Conservation (phyloP, 2,329 filamentous ascomycete genomes). For the Cryphonectria naterciae region DNA sequence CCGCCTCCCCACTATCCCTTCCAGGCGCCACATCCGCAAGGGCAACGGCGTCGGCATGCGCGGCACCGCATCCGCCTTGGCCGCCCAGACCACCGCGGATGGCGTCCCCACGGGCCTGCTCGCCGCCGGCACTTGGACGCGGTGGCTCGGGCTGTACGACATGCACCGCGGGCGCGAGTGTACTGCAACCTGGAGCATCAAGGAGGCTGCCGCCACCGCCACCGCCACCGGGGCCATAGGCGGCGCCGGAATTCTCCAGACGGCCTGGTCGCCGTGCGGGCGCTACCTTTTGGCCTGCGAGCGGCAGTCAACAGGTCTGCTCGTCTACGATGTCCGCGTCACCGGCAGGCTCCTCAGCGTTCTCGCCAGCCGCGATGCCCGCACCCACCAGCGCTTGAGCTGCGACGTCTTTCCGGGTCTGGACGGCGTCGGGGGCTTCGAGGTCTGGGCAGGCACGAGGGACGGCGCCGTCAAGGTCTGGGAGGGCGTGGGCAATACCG, state of each 20-base stretch:
- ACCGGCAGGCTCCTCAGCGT: slow-evolving; percentile 60
- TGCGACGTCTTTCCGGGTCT: slow-evolving; percentile 57
- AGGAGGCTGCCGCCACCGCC: slow-evolving; percentile 54
- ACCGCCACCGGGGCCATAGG: slow-evolving; percentile 48
- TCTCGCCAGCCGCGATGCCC: slow-evolving; percentile 53
- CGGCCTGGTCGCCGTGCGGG: slow-evolving; percentile 65
- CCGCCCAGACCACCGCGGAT: slow-evolving; percentile 46
- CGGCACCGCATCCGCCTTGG: slow-evolving; percentile 61
- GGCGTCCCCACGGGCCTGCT: slow-evolving; percentile 46
- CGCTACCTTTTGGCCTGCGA: slow-evolving; percentile 67
- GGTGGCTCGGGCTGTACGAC: slow-evolving; percentile 67
- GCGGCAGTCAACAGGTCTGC: slow-evolving; percentile 56
- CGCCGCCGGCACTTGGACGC: slow-evolving; percentile 67
- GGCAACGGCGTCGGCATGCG: slow-evolving; percentile 67
- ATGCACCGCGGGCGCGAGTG: slow-evolving; percentile 57
- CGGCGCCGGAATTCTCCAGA: slow-evolving; percentile 66
- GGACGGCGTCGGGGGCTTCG: slow-evolving; percentile 49
- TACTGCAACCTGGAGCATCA: slow-evolving; percentile 63
- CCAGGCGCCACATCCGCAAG: slow-evolving; percentile 61
- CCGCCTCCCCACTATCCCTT: slow-evolving; percentile 64
- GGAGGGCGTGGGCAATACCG: slow-evolving; percentile 56
- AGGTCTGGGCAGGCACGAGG: slow-evolving; percentile 65
- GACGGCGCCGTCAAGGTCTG: slow-evolving; percentile 61
- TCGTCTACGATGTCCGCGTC: slow-evolving; percentile 67
- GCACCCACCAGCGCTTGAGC: slow-evolving; percentile 59